Base-by-base conservation (phyloP, 2,329 filamentous ascomycete genomes). In the Rhytidhysteron rufulum region DNA sequence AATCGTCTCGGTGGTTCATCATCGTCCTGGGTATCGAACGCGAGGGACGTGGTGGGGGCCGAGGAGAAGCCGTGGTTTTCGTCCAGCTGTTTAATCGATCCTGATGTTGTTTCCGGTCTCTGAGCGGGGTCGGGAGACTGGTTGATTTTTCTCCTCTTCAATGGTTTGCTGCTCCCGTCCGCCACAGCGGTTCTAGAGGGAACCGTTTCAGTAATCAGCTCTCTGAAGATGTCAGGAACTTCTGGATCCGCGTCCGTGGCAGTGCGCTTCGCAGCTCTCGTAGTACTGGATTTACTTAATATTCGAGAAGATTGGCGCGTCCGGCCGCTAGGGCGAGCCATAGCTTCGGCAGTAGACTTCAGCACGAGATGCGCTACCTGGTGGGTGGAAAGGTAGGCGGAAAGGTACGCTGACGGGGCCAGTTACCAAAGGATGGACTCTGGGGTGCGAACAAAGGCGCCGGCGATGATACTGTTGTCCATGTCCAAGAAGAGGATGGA, bases 181-280 rank as follows among this genome's bases (percentile, higher is more conserved):
- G 48, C 42, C 13, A 47, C 50, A 30, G 57, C 51, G 35, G 55
- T 47, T 13, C 57, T 46, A 29, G 66, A 58, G 4, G 59, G 51
- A 16, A 61, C 49, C 34, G 66, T 63, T 38, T 73, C 70, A 24
- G 58, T 55, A 19, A 75, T 55, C 67, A 75, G 65, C 30, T 73
- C 70, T 33, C 61, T 63, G 46, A 71, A 73, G 2, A 73, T 60
- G 37, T 65, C 62, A 10, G 69, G 69, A 9, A 73, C 60, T 4
- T 48, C 50, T 17, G 51, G 48, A 41, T 57, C 51, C 13, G 55
- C 43, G 15, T 55, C 48, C 13, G 47, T 42, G 2, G 47, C 45
- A 22, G 16, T 38, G n/a, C 34, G 7, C 18, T 47, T 53, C 11
- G 40, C 42, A 6, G 46, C 47, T 10, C 60, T 53, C 24, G 53